Evolutionary conservation across 2,329 filamentous ascomycete genomes (phyloP).

Genomic region (Shiraia sp.): DNA sequence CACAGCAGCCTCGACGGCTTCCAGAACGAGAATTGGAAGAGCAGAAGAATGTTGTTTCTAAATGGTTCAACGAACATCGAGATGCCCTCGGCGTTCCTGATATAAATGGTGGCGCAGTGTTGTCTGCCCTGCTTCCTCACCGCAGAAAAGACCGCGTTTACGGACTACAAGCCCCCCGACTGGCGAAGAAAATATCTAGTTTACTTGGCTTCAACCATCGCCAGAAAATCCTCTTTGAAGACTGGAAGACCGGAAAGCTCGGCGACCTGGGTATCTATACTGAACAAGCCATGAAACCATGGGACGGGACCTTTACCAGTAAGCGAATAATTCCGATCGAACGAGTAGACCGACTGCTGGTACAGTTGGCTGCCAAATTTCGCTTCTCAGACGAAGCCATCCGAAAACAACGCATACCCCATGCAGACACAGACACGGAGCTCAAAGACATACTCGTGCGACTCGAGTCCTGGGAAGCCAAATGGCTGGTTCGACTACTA

Average conservation of each 20-base stretch:
- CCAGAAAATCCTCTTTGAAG: conserved; percentile 63
- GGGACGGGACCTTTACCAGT: conserved; percentile 51
- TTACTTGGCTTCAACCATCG: conserved; percentile 67
- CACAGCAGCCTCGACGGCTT: conserved; percentile 47
- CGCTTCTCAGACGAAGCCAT: conserved; percentile 69
- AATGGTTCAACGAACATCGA: conserved; percentile 73
- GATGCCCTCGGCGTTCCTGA: conserved; percentile 59
- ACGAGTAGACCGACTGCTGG: conserved; percentile 69
- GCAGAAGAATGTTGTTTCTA: conserved; percentile 49
- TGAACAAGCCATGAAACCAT: conserved; percentile 64
- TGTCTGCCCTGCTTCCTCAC: conserved; percentile 78
- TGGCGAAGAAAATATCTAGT: conserved; percentile 70
- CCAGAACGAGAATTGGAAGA: conserved; percentile 30
- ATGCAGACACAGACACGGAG: conserved; percentile 27
- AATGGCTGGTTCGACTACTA: conserved; percentile 85
- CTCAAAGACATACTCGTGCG: conserved; percentile 49
- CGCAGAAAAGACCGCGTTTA: conserved; percentile 79
- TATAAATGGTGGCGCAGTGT: conserved; percentile 64
- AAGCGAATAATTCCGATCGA: conserved; percentile 61
- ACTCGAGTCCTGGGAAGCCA: conserved; percentile 67
- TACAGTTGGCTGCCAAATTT: conserved; percentile 68
- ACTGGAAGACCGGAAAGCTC: conserved; percentile 62
- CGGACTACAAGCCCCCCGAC: conserved; percentile 62
- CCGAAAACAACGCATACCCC: conserved; percentile 20
- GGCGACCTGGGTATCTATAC: conserved; percentile 75